A percentile compares a stretch with the other conserved stretches of the same genome.
Evolutionary conservation across 2,329 filamentous ascomycete genomes (phyloP).

Genomic region (Hymenoscyphus scutula): DNA sequence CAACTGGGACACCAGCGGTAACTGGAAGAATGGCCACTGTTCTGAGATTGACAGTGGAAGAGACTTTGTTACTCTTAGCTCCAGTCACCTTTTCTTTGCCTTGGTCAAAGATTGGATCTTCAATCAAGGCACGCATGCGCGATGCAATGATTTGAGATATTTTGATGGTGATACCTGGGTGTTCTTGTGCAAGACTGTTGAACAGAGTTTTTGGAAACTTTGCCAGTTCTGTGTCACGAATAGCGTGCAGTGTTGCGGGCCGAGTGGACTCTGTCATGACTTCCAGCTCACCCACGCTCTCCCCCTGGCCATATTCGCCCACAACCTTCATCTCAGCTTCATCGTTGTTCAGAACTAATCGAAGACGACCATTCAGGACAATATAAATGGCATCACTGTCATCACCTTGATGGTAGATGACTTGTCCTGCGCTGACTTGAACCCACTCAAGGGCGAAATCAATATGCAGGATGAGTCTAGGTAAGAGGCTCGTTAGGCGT

Average conservation of each 20-base stretch:
- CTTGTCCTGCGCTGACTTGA: slow-evolving; percentile 90
- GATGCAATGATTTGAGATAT: slow-evolving; percentile 98
- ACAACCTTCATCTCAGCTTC: slow-evolving; percentile 81
- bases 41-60: slow-evolving; percentile 86
- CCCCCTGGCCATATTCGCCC: slow-evolving; percentile 93
- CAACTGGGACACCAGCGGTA: slow-evolving; percentile 85
- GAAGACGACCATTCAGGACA: slow-evolving; percentile 86
- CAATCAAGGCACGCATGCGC: slow-evolving; percentile 84
- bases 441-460: slow-evolving; percentile 99
- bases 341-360: slow-evolving; percentile 77
- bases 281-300: slow-evolving; percentile 95
- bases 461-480: slow-evolving; percentile 88
- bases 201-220: slow-evolving; percentile 95
- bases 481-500: slow-evolving; percentile 82
- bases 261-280: slow-evolving; percentile 91
- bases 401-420: slow-evolving; percentile 89
- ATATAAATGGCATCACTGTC: slow-evolving; percentile 99
- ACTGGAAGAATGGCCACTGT: slow-evolving; percentile 92
- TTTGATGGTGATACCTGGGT: slow-evolving; percentile 97
- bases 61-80: slow-evolving; percentile 63
- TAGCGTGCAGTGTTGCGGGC: slow-evolving; percentile 90
- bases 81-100: slow-evolving; percentile 61
- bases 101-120: slow-evolving; percentile 70
- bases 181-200: slow-evolving; percentile 95
- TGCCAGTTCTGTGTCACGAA: slow-evolving; percentile 92